These are phyloP conservation scores for Ceratocystis cubensis DNA, from an alignment of 2,329 filamentous ascomycete genomes.

Conservation along the genomic window DNA sequence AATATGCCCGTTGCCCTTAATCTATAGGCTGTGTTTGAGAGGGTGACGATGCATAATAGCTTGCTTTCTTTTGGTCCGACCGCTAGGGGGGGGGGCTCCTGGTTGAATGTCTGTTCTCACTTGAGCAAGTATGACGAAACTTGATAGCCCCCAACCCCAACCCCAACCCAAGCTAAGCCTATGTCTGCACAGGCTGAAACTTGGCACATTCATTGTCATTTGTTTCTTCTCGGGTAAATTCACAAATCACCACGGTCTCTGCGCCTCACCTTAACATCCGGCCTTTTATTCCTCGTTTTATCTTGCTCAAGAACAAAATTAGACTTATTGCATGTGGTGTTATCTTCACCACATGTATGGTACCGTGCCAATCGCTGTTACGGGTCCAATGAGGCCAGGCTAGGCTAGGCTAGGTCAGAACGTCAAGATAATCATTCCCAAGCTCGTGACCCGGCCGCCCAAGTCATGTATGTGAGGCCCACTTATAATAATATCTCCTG, in stretches of 20 bases:
- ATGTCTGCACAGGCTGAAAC: background rate
- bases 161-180: background rate
- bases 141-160: background rate
- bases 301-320: background rate
- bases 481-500: background rate
- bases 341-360: background rate
- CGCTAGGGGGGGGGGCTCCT: background rate
- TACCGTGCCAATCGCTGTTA: background rate
- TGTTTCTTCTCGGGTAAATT: background rate
- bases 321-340: background rate
- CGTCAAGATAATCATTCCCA: background rate
- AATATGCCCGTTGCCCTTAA: constrained; percentile 7
- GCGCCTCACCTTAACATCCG: background rate
- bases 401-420: background rate
- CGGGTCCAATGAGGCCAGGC: background rate
- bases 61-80: background rate
- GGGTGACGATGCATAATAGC: constrained; percentile 1
- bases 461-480: background rate
- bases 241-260: background rate
- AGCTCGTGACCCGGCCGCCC: background rate
- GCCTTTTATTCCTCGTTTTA: background rate
- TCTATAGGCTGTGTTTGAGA: constrained; percentile 1
- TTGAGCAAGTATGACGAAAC: background rate
- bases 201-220: constrained; percentile 1
- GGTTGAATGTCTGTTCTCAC: constrained; percentile 11